Conservation (phyloP, 768 basidiomycete species). For the Paxillus involutus region DNA sequence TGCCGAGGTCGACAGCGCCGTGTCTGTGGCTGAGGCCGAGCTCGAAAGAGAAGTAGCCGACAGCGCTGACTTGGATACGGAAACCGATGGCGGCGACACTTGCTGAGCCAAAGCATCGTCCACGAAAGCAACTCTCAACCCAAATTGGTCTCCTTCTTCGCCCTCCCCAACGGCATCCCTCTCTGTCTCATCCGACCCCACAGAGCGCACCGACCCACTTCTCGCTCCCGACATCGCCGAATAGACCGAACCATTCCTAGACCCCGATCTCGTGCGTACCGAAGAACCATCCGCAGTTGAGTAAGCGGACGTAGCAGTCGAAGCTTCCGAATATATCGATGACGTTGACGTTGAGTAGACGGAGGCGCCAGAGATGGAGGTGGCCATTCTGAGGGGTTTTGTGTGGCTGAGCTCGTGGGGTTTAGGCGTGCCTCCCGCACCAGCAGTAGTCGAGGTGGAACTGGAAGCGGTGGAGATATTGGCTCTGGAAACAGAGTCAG, state of each 20-base stretch:
- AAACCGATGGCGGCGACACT: background rate
- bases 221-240: conserved; percentile 1
- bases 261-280: background rate
- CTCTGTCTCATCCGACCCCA: conserved; percentile 16
- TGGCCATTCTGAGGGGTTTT: conserved; percentile 18
- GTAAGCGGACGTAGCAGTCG: conserved; percentile 23
- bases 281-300: conserved; percentile 12
- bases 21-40: conserved; percentile 2
- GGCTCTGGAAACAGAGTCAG: conserved; percentile 6
- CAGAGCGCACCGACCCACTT: conserved; percentile 13
- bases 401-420: conserved; percentile 7
- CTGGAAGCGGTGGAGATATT: background rate
- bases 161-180: conserved; percentile 9
- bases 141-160: background rate
- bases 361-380: conserved; percentile 29
- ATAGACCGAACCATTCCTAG: background rate
- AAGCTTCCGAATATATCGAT: conserved; percentile 26
- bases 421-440: background rate
- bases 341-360: conserved; percentile 7
- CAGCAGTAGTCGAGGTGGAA: background rate
- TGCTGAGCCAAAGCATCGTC: conserved; percentile 1
- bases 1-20: conserved; percentile 6
- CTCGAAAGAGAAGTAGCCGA: background rate
- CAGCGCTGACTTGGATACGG: conserved; percentile 3
- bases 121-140: too few species aligned